Evolutionary conservation across 805 yeast genomes (phyloP).

Genomic region (Starmerella lactis-condensi): DNA sequence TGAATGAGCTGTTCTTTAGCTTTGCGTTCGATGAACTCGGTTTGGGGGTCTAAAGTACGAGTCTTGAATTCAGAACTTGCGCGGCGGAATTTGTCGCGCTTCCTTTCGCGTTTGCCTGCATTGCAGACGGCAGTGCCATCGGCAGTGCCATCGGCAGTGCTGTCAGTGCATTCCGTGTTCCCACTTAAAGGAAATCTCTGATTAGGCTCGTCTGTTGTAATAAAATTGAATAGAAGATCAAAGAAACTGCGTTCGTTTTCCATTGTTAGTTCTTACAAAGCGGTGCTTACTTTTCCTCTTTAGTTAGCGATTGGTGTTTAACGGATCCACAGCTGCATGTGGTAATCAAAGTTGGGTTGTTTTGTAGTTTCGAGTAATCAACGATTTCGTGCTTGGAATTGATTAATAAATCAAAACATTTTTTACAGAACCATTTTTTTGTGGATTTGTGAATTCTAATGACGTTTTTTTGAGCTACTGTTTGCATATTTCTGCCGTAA

Average conservation of each 20-base stretch:
- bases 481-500: constrained; percentile 36
- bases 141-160: too few species aligned
- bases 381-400: too few species aligned
- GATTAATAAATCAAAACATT: constrained; percentile 39
- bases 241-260: constrained; percentile 19
- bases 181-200: too few species aligned
- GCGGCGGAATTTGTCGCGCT: constrained; percentile 5
- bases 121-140: too few species aligned
- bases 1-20: constrained; percentile 18
- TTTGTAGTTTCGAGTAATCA: constrained; percentile 25
- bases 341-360: constrained; percentile 9
- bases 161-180: too few species aligned
- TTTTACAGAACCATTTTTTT: constrained; percentile 53
- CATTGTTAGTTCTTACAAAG: too few species aligned
- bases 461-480: constrained; percentile 51
- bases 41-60: constrained; percentile 11
- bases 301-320: constrained; percentile 10
- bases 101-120: too few species aligned
- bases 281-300: too few species aligned
- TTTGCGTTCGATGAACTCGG: constrained; percentile 18
- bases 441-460: constrained; percentile 34
- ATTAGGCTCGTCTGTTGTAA: constrained; percentile 18
- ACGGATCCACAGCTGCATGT: constrained; percentile 14
- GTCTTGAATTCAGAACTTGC: constrained; percentile 5
- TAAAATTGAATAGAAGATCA: constrained; percentile 22